These are phyloP conservation scores for Aureobasidium sp. DNA, from an alignment of 2,329 filamentous ascomycete species.

Conservation along the genomic window DNA sequence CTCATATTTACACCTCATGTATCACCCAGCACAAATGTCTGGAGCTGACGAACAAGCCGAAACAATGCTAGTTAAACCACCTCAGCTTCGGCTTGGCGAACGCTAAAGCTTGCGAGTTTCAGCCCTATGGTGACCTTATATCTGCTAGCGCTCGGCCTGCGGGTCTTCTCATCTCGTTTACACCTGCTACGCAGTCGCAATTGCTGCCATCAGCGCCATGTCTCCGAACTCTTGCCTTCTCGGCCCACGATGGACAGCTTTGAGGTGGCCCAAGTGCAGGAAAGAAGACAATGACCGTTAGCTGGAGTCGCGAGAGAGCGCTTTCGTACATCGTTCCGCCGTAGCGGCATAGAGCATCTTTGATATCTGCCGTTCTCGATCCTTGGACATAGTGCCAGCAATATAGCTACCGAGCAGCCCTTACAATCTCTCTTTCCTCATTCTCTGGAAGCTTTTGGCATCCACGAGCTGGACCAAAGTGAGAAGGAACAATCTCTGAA, in stretches of 20 bases:
- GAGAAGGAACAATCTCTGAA: background rate
- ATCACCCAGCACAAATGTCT: background rate
- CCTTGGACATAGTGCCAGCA: background rate
- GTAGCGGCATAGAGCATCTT: background rate
- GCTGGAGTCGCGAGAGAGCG: background rate
- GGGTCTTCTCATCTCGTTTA: conserved; percentile 12
- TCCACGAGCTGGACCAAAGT: background rate
- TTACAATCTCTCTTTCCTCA: background rate
- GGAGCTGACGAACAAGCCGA: background rate
- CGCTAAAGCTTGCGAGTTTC: background rate
- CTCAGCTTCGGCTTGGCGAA: conserved; percentile 1
- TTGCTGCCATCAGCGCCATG: background rate
- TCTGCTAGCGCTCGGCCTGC: background rate
- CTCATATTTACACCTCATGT: background rate
- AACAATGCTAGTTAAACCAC: background rate
- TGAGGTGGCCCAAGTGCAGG: background rate
- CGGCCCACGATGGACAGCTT: background rate
- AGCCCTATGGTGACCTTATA: background rate
- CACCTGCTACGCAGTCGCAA: background rate
- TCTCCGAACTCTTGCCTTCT: background rate
- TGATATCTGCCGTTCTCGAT: background rate
- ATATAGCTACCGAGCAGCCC: background rate
- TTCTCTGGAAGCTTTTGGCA: background rate
- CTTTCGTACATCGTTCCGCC: conserved; percentile 5
- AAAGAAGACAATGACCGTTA: background rate